Conservation (phyloP, 257 asterid species). For the Lycium barbarum region DNA sequence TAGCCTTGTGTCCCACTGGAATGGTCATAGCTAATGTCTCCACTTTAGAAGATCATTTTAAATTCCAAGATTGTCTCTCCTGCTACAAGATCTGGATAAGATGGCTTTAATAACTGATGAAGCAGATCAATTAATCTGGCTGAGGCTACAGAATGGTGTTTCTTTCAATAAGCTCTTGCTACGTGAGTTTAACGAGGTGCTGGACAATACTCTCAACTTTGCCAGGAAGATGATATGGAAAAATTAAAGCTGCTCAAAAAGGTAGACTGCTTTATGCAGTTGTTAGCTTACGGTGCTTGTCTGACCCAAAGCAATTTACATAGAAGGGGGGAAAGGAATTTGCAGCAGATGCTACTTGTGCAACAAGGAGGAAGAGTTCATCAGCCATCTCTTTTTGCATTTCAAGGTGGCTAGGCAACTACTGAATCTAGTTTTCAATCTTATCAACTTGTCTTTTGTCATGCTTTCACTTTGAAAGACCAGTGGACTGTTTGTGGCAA, state of each 20-base stretch:
- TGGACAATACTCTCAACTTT: background rate
- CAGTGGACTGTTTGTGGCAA: background rate
- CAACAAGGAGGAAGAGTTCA: constrained; percentile 5
- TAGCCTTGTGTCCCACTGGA: background rate
- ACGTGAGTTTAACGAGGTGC: background rate
- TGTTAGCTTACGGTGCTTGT: background rate
- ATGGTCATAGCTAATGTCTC: background rate
- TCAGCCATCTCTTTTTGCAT: background rate
- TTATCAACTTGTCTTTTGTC: background rate
- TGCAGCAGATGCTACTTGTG: background rate
- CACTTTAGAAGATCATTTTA: background rate
- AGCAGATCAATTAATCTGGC: background rate
- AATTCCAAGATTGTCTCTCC: background rate
- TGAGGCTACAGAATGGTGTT: background rate
- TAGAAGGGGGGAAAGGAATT: background rate
- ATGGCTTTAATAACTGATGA: background rate
- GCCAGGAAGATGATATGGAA: background rate
- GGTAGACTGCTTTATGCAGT: background rate
- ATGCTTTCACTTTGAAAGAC: background rate
- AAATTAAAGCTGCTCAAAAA: background rate
- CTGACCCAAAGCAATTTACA: background rate
- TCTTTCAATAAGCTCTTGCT: background rate
- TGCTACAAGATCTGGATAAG: background rate
- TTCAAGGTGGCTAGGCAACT: background rate
- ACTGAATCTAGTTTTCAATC: background rate